Evolutionary conservation across 2,329 filamentous ascomycete genomes (phyloP).

Genomic region (Pseudopithomyces chartarum): DNA sequence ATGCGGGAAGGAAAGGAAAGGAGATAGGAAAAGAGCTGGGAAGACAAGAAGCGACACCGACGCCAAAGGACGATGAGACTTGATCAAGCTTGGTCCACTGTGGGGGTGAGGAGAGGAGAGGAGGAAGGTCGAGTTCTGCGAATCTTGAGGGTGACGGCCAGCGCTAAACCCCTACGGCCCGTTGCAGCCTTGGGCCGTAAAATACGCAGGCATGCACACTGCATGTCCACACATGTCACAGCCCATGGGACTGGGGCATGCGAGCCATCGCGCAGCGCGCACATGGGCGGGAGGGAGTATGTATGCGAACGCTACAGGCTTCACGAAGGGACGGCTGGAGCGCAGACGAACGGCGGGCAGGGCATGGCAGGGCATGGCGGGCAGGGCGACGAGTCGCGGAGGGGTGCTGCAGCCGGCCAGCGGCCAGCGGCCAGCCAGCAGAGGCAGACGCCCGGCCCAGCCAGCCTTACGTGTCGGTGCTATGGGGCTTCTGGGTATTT

Average conservation of each 20-base stretch:
- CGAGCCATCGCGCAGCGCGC: not conserved
- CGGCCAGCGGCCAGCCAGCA: too few species aligned
- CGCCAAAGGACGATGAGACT: slow-evolving; percentile 42
- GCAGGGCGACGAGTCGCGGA: not conserved
- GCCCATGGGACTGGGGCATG: too few species aligned
- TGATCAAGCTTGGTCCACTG: slow-evolving; percentile 34
- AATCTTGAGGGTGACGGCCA: slow-evolving; percentile 28
- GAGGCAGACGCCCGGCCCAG: not conserved
- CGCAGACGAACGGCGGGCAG: not conserved
- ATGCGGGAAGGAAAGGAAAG: slow-evolving; percentile 44
- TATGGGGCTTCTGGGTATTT: not conserved
- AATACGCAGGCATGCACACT: not conserved
- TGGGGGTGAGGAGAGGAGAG: slow-evolving; percentile 40
- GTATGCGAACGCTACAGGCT: too few species aligned
- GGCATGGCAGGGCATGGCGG: not conserved
- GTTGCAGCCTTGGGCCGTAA: slow-evolving; percentile 12
- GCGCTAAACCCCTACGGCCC: slow-evolving; percentile 18
- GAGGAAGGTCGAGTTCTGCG: slow-evolving; percentile 30
- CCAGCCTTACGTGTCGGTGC: slow-evolving; percentile 1
- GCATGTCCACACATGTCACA: not conserved
- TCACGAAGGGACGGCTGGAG: not conserved
- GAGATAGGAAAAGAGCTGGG: slow-evolving; percentile 41
- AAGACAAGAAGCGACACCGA: slow-evolving; percentile 40
- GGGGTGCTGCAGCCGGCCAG: not conserved
- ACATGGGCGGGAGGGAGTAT: not conserved